These are phyloP conservation scores for Mycena crocata DNA, from an alignment of 768 basidiomycete species.

Conservation along the genomic window DNA sequence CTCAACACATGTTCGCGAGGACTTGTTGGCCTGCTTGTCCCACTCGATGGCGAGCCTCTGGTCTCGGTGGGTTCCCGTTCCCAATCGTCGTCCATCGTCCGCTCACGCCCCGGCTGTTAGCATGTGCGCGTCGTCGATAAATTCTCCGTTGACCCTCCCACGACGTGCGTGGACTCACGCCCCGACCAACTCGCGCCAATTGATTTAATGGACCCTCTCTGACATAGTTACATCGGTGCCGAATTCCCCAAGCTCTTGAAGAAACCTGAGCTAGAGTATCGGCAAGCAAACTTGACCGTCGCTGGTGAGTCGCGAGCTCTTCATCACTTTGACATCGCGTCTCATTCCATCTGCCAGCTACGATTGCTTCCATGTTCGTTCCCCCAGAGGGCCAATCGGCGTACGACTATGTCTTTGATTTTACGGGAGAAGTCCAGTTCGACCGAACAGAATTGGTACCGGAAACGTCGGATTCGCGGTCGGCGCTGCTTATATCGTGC, in stretches of 20 bases:
- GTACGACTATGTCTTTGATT: constrained; percentile 87
- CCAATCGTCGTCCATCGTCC: constrained; percentile 10
- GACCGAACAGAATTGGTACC: constrained; percentile 80
- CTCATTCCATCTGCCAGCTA: constrained; percentile 56
- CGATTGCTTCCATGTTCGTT: constrained; percentile 76
- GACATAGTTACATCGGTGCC: constrained; percentile 77
- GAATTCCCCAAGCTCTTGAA: constrained; percentile 79
- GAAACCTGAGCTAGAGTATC: constrained; percentile 80
- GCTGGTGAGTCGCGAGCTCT: constrained; percentile 59
- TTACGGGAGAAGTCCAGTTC: constrained; percentile 81
- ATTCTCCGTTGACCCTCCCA: constrained; percentile 78
- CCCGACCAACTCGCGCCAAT: constrained; percentile 27
- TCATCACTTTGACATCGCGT: constrained; percentile 17
- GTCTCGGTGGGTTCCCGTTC: constrained; percentile 69
- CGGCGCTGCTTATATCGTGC: constrained; percentile 20
- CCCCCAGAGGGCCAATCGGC: constrained; percentile 75
- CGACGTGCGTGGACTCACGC: constrained; percentile 62
- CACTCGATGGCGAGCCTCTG: constrained; percentile 72
- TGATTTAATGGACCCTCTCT: constrained; percentile 9
- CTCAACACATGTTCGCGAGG: constrained; percentile 83
- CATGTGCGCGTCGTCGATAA: constrained; percentile 80
- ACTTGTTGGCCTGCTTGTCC: constrained; percentile 75
- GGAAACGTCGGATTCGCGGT: constrained; percentile 37
- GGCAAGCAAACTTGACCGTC: constrained; percentile 84
- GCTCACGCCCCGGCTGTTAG: constrained; percentile 50